Conservation (phyloP, 352 stramenopile genomes). For the Globisporangium emineosum region DNA sequence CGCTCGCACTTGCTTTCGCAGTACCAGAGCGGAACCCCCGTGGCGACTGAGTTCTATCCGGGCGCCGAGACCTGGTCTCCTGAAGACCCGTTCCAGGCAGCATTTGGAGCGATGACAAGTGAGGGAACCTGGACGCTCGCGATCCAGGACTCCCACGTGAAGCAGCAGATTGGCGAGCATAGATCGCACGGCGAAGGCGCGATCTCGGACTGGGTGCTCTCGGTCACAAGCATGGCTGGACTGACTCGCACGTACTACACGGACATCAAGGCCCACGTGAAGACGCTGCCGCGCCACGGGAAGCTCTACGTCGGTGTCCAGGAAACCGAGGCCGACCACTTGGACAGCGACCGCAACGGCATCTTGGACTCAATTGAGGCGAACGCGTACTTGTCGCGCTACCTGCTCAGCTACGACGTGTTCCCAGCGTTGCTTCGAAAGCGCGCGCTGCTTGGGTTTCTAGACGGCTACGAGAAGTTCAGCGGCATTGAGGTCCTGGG, state of each 20-base stretch:
- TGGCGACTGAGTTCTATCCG: constrained; percentile 46
- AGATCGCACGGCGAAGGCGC: constrained; percentile 37
- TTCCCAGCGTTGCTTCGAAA: constrained; percentile 35
- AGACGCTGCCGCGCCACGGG: constrained; percentile 69
- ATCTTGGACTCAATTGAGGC: constrained; percentile 59
- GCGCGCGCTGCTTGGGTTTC: constrained; percentile 44
- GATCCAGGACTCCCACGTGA: constrained; percentile 36
- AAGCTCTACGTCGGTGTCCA: constrained; percentile 51
- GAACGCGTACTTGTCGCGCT: constrained; percentile 43
- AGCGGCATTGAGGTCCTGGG: constrained; percentile 46
- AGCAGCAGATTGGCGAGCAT: constrained; percentile 11
- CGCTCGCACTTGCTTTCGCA: constrained; percentile 50
- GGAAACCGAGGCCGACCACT: constrained; percentile 56
- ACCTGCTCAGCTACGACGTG: constrained; percentile 44
- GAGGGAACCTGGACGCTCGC: constrained; percentile 60
- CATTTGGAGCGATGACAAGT: constrained; percentile 44
- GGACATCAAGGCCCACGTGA: constrained; percentile 56
- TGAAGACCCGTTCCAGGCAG: constrained; percentile 53
- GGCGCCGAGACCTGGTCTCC: constrained; percentile 50
- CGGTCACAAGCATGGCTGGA: constrained; percentile 61
- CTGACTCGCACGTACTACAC: constrained; percentile 56
- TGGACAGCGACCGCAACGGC: constrained; percentile 58
- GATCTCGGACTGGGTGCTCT: constrained; percentile 72
- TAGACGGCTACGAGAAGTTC: constrained; percentile 39
- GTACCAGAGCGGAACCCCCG: constrained; percentile 52